A percentile compares a stretch with the other conserved stretches of the same genome.
phyloP scores from a whole-genome alignment of 2,329 filamentous ascomycete genomes.

The Xylariomycetidae sp. region DNA sequence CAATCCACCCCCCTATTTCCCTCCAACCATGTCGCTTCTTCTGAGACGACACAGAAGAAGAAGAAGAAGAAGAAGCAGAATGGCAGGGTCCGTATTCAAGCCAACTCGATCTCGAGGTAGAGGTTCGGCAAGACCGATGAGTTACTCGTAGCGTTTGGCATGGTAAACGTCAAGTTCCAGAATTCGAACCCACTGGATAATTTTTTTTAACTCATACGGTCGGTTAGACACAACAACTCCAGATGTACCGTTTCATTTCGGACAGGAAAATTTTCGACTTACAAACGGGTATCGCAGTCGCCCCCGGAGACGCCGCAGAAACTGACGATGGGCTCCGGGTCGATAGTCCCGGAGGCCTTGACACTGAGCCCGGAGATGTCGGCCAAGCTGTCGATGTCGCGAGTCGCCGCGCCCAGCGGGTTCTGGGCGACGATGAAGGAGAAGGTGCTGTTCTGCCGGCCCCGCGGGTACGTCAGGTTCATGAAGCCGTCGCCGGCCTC shows the following conservation, averaged over 20 bases:
- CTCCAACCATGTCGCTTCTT: no score
- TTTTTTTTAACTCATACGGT: no score
- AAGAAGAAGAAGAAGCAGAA: no score
- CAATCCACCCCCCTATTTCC: no score
- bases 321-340: slow-evolving; percentile 24
- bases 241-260: no score
- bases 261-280: no score
- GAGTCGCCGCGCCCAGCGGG: slow-evolving; percentile 19
- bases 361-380: slow-evolving; percentile 36
- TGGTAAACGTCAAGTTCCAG: slow-evolving; percentile 15
- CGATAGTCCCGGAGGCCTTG: slow-evolving; percentile 28
- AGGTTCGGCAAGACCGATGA: neutral
- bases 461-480: slow-evolving; percentile 40
- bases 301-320: slow-evolving; percentile 26
- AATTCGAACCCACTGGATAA: slow-evolving; percentile 21
- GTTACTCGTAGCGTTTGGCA: slow-evolving; percentile 3
- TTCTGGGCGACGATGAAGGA: slow-evolving; percentile 36
- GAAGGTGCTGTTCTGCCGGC: slow-evolving; percentile 35
- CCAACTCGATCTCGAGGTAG: neutral
- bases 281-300: slow-evolving; percentile 4
- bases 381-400: slow-evolving; percentile 30
- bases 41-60: no score
- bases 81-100: no score
- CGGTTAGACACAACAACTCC: no score
- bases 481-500: slow-evolving; percentile 29